Conservation (phyloP, 2,329 filamentous ascomycete genomes). For the Talaromyces sp. region DNA sequence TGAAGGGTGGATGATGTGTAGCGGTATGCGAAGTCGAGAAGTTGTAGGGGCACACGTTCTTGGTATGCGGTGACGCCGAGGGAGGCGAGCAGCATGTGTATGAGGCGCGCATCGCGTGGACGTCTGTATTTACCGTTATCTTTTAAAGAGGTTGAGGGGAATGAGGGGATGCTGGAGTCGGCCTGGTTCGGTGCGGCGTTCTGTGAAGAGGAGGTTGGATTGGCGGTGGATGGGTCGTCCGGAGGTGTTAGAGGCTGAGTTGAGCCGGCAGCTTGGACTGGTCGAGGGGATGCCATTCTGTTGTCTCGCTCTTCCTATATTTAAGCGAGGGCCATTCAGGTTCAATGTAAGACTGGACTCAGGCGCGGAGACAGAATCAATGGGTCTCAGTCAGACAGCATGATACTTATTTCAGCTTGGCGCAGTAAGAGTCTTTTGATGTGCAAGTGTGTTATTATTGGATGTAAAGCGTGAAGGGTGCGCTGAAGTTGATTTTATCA, state of each 20-base stretch:
- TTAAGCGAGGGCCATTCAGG: background rate
- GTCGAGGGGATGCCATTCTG: conserved; percentile 35
- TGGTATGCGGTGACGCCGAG: conserved; percentile 50
- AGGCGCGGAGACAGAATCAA: background rate
- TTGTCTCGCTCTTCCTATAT: background rate
- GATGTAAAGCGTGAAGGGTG: too few relatives aligned
- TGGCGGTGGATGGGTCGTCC: conserved; percentile 34
- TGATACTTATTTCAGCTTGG: background rate
- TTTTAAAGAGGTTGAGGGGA: conserved; percentile 44
- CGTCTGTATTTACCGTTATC: conserved; percentile 47
- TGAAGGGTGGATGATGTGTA: conserved; percentile 52
- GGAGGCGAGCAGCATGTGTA: conserved; percentile 50
- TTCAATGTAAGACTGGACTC: background rate
- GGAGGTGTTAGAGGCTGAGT: conserved; percentile 44
- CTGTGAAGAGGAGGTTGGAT: conserved; percentile 26
- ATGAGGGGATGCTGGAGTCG: conserved; percentile 32
- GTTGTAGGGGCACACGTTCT: conserved; percentile 51
- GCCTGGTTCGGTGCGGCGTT: conserved; percentile 23
- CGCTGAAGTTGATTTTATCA: background rate
- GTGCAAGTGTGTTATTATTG: background rate
- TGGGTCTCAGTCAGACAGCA: background rate
- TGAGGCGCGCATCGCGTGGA: conserved; percentile 49
- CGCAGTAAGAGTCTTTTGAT: background rate
- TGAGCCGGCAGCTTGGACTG: conserved; percentile 30
- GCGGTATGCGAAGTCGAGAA: conserved; percentile 52